Evolutionary conservation across 305 asterid genomes (phyloP).

Genomic region (Solanum hybrid): DNA sequence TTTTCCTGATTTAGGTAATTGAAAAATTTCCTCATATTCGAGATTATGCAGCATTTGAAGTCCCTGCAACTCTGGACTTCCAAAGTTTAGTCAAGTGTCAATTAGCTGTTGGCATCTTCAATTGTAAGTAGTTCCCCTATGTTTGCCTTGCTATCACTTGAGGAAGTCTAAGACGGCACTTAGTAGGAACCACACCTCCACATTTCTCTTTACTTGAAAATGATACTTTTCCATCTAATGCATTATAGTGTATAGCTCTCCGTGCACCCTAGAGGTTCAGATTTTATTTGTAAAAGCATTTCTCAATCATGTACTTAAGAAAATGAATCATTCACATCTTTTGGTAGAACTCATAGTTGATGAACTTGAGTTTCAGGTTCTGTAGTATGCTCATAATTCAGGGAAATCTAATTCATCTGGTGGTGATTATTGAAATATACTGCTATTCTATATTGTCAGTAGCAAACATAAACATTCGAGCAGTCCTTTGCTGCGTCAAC

Average conservation of each 20-base stretch:
- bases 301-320: neutral
- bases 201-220: neutral
- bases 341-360: neutral
- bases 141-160: neutral
- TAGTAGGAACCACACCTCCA: neutral
- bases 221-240: neutral
- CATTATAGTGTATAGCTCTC: neutral
- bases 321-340: neutral
- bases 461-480: neutral
- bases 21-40: constrained; percentile 74
- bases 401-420: neutral
- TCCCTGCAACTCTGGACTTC: constrained; percentile 49
- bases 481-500: neutral
- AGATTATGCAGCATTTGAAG: constrained; percentile 44
- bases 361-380: neutral
- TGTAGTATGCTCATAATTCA: neutral
- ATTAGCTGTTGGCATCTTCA: constrained; percentile 60
- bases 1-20: constrained; percentile 38
- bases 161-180: neutral
- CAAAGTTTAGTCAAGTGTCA: constrained; percentile 54
- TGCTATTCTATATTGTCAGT: neutral
- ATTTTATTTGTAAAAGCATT: neutral
- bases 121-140: constrained; percentile 36
- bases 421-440: neutral
- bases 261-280: neutral